Evolutionary conservation across 2,329 filamentous ascomycete species (phyloP).

Genomic region (Paecilomyces variotii): DNA sequence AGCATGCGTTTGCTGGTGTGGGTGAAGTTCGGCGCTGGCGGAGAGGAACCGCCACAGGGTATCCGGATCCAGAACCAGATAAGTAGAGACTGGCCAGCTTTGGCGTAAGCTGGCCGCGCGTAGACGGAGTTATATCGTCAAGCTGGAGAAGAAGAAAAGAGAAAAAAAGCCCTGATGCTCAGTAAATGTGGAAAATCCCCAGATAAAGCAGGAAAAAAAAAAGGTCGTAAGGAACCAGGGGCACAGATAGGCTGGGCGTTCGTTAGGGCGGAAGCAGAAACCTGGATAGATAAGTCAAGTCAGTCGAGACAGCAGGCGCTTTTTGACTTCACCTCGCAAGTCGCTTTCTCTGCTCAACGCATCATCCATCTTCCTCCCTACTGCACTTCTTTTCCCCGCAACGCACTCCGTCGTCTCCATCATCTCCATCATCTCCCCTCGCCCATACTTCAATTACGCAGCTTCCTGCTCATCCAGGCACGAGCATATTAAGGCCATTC

Average conservation of each 20-base stretch:
- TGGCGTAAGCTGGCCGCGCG: neutral
- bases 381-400: neutral
- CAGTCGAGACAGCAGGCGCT: neutral
- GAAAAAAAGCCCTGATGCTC: neutral
- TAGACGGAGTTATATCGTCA: neutral
- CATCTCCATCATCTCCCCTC: neutral
- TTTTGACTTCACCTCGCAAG: neutral
- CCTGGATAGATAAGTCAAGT: neutral
- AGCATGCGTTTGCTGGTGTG: neutral
- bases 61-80: neutral
- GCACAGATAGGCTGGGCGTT: neutral
- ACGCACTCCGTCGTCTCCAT: neutral
- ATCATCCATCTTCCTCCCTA: neutral
- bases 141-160: neutral
- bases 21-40: neutral
- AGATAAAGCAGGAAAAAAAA: neutral
- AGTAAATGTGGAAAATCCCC: neutral
- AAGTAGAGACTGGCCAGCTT: neutral
- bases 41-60: neutral
- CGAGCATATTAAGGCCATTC: neutral
- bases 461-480: neutral
- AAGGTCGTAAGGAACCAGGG: neutral
- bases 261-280: neutral
- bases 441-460: neutral
- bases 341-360: neutral